Evolutionary conservation across 2,329 filamentous ascomycete species (phyloP), one percentile per base, ranked within the genome.

Genomic region (Aspergillus eucalypticola): DNA sequence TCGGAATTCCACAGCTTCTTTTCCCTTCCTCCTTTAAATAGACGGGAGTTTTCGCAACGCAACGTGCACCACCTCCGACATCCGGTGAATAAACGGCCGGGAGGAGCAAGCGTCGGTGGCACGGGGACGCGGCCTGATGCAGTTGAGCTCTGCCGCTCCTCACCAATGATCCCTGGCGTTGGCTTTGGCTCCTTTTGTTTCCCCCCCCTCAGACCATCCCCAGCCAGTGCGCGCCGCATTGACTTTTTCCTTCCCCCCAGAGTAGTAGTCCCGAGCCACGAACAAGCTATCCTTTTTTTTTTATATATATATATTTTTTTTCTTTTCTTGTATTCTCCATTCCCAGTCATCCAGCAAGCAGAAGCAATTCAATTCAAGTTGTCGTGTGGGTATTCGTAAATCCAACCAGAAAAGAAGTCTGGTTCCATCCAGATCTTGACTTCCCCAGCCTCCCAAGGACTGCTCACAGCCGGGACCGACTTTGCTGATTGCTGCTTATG

Each of bases 401-500:
- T 50, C 51, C 38, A 6, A 27, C 25, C 8, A 11, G 25, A 10
- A 11, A 29, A 15, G 13, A 49, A 44, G 10, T 44, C 19, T 44
- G 41, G 41, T 23, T 15, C 39, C 44, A 23, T 29, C 44, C 46
- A 8, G 8, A 27, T 29, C 46, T 17, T 17, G 23, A 29, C 3
- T 11, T 3, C 15, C 46, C 46, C 7, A 35, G 32, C 13, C 46
- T 11, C 3, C n/a, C 25, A 11, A 17, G 46, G 23, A 29, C 25
- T 32, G 27, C 11, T 35, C 29, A 35, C 46, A 50, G 46, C 25
- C n/a, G 25, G 46, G 13, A 10, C 46, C 23, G 46, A 13, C 32
- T 35, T 32, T 35, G 32, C 10, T 35, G 27, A 29, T 27, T 27
- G 46, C 46, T 63, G 57, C 25, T 63, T 55, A 50, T 64, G 56